Conservation (phyloP, 495 filamentous ascomycete species). For the Chaetomium fimeti region DNA sequence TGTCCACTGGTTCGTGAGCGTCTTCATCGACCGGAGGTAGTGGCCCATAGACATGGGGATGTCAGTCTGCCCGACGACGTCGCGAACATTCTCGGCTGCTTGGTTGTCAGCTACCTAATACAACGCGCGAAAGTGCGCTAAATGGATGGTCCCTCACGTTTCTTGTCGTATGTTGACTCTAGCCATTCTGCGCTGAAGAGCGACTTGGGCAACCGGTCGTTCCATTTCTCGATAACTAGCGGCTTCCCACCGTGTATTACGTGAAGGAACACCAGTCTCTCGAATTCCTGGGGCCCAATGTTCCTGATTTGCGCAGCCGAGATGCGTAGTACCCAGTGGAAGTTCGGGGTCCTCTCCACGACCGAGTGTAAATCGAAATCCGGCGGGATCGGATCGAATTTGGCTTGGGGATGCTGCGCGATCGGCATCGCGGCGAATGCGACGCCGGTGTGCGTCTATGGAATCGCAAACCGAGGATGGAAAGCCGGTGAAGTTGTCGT, state of each 20-base stretch:
- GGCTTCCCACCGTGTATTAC: constrained; percentile 83
- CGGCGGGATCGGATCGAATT: constrained; percentile 82
- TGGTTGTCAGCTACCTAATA: constrained; percentile 1
- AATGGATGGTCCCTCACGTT: constrained; percentile 54
- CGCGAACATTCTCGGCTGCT: constrained; percentile 64
- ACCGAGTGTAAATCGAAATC: constrained; percentile 71
- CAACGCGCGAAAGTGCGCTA: not conserved
- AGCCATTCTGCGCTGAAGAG: constrained; percentile 83
- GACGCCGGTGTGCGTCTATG: constrained; percentile 1
- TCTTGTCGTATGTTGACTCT: constrained; percentile 64
- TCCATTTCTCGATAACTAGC: constrained; percentile 84
- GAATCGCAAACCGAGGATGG: not conserved
- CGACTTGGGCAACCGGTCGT: constrained; percentile 59
- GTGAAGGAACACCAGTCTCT: constrained; percentile 72
- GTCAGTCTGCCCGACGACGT: constrained; percentile 65
- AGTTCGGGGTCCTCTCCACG: constrained; percentile 75
- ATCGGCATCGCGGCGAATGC: constrained; percentile 59
- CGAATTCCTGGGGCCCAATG: constrained; percentile 69
- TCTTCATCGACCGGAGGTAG: constrained; percentile 79
- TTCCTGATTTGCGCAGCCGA: constrained; percentile 69
- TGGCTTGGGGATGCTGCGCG: constrained; percentile 61
- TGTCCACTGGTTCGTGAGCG: constrained; percentile 72
- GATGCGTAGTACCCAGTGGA: constrained; percentile 75
- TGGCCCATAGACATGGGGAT: constrained; percentile 80
- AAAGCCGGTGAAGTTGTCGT: not conserved